Percentiles rank a stretch among this genome's conserved stretches.
These are phyloP conservation scores for Nymphaea thermarum DNA, from an alignment of 164 flowering plant species.

Conservation along the genomic window DNA sequence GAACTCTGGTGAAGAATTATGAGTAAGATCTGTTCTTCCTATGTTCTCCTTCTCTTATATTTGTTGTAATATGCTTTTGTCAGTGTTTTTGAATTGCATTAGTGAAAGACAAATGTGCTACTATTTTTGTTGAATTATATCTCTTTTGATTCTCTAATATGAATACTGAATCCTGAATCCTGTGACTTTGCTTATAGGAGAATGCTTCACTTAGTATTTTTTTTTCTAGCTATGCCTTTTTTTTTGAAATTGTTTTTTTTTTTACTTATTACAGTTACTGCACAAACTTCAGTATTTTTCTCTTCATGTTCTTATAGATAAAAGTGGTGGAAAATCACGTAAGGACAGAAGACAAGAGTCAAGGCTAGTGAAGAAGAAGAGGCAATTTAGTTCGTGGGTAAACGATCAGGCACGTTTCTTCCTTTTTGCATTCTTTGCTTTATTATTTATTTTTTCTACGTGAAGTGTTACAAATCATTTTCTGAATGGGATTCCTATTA, in stretches of 20 bases:
- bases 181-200: too few relatives aligned
- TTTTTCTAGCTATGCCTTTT: too few relatives aligned
- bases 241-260: too few relatives aligned
- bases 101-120: too few relatives aligned
- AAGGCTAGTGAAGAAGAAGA: slow-evolving; percentile 21
- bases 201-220: too few relatives aligned
- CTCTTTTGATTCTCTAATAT: too few relatives aligned
- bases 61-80: neutral
- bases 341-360: slow-evolving; percentile 42
- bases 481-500: neutral
- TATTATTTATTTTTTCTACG: neutral
- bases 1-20: neutral
- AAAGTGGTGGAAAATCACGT: slow-evolving; percentile 26
- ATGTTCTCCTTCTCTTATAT: neutral
- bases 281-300: too few relatives aligned
- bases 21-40: neutral
- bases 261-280: too few relatives aligned
- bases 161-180: too few relatives aligned
- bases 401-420: slow-evolving; percentile 27
- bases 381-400: slow-evolving; percentile 31
- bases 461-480: neutral
- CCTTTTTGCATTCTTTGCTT: neutral
- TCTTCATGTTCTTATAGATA: neutral
- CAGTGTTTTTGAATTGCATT: too few relatives aligned
- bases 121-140: too few relatives aligned